Evolutionary conservation across 805 yeast species (phyloP), one percentile per base, ranked within the genome.

Genomic region (Saturnispora ahearnii): DNA sequence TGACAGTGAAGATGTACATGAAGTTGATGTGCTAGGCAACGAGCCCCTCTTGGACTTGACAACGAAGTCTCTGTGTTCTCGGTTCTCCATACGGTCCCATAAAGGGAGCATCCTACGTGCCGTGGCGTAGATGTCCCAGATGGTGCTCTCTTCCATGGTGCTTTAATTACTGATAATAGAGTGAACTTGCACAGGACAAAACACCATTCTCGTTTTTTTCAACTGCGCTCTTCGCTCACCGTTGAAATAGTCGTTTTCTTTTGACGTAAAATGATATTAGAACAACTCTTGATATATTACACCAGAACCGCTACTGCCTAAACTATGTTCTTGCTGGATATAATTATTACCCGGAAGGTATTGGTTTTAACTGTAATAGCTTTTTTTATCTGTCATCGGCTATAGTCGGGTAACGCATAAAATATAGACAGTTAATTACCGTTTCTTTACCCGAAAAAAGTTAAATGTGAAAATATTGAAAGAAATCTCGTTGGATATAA

Each of bases 71-170:
- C 49, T 28, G 9, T 31, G 43, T 26, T 46, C 49, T 24, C 49
- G 18, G 28, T 46, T 46, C 28, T 46, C 45, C 45, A 46, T 41
- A 9, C 49, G 44, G n/a, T 46, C 49, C 49, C 45, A 41, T 28
- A 46, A 28, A 2, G 49, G 49, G 21, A 46, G 38, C 40, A 41
- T 41, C 21, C 49, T 44, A 3, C 45, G 44, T 15, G 49, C 49
- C 5, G 45, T 24, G 24, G 45, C 30, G 28, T 46, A 46, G 11
- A 46, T 31, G 28, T 46, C 49, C 49, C 49, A 46, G 15, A 46
- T 40, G 7, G 45, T 40, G 40, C 44, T 13, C 29, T 46, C 45
- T 46, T 46, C 49, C 49, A 46, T 43, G 5, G 21, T 38, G 8
- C 42, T 38, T 12, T 15, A 10, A 36, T 15, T 22, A 36, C 37